Evolutionary conservation across 306 rosid species (phyloP).

Genomic region (Biancaea sappan): DNA sequence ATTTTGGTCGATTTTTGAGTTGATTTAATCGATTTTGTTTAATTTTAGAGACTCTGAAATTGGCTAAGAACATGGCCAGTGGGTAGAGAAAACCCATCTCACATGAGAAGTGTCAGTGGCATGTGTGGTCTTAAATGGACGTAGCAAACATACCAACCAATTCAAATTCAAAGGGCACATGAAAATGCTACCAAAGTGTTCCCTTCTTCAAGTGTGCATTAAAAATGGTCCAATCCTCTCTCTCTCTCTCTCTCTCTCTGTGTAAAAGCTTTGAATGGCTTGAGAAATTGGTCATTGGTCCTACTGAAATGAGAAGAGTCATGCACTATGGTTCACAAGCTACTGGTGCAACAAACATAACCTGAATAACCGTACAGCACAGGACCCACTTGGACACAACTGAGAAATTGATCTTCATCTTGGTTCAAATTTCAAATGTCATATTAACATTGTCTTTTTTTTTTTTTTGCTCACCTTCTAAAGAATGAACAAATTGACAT

Average conservation of each 20-base stretch:
- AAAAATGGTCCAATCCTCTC: neutral
- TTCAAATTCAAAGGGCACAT: slow-evolving; percentile 49
- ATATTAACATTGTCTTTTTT: too few species aligned
- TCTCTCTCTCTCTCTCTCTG: neutral
- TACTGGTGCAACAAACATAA: slow-evolving; percentile 8
- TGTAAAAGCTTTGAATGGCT: slow-evolving; percentile 10
- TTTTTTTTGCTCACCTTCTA: too few species aligned
- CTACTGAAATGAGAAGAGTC: slow-evolving; percentile 14
- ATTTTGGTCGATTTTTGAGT: too few species aligned
- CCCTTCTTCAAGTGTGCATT: slow-evolving; percentile 39
- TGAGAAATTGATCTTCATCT: neutral
- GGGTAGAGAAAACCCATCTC: slow-evolving; percentile 22
- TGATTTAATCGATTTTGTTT: too few species aligned
- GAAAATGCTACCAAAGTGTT: slow-evolving; percentile 39
- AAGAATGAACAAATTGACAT: too few species aligned
- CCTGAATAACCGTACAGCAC: neutral
- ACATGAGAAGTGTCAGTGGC: slow-evolving; percentile 29
- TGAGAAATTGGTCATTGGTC: slow-evolving; percentile 31
- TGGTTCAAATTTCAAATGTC: neutral
- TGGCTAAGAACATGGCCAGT: slow-evolving; percentile 46
- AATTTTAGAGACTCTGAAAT: too few species aligned
- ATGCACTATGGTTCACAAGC: neutral
- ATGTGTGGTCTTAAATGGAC: slow-evolving; percentile 39
- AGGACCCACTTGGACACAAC: neutral
- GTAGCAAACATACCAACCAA: slow-evolving; percentile 38